These are phyloP conservation scores for Paradendryphiella salina DNA, from an alignment of 2,329 filamentous ascomycete species.

Conservation along the genomic window DNA sequence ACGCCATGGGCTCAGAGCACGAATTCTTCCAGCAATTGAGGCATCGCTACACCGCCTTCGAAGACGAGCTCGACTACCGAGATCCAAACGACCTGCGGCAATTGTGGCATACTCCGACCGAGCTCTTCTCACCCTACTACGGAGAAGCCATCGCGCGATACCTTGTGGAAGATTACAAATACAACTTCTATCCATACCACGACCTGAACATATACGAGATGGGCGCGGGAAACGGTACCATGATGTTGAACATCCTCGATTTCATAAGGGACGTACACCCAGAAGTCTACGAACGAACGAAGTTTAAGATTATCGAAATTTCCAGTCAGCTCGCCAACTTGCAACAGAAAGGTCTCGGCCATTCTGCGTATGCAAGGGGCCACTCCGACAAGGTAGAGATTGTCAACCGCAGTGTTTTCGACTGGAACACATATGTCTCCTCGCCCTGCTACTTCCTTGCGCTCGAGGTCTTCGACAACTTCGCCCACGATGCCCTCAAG, in stretches of 20 bases:
- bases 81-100: constrained; percentile 77
- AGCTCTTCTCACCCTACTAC: constrained; percentile 95
- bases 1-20: constrained; percentile 75
- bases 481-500: constrained; percentile 89
- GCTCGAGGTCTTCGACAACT: constrained; percentile 98
- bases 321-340: constrained; percentile 76
- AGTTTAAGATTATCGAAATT: constrained; percentile 96
- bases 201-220: constrained; percentile 99
- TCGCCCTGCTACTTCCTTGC: constrained; percentile 96
- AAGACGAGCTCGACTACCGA: constrained; percentile 78
- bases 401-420: constrained; percentile 91
- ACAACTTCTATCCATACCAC: constrained; percentile 91
- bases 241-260: constrained; percentile 98
- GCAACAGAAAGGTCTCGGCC: constrained; percentile 71
- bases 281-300: constrained; percentile 89
- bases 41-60: constrained; percentile 83
- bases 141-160: constrained; percentile 97
- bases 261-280: constrained; percentile 89
- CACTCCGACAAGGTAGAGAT: constrained; percentile 89
- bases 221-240: constrained; percentile 93
- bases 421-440: constrained; percentile 86
- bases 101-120: constrained; percentile 97
- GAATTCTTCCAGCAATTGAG: constrained; percentile 79
- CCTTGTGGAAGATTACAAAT: constrained; percentile 92
- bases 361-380: constrained; percentile 68